Conservation (phyloP, 2,329 filamentous ascomycete genomes). For the Xylariaceae sp. region DNA sequence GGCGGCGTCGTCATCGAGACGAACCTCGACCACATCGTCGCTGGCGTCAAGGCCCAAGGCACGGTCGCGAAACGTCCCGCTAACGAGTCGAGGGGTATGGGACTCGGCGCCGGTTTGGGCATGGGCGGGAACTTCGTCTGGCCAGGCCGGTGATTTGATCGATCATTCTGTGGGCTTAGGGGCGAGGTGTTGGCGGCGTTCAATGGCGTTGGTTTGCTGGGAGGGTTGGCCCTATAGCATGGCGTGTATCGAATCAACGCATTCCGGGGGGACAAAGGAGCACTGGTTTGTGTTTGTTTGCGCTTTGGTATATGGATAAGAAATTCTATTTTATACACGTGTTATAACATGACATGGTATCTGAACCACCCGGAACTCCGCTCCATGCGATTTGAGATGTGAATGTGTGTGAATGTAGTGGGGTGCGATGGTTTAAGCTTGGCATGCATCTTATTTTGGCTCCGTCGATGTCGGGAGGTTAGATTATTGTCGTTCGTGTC, state of each 20-base stretch:
- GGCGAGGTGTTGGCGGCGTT: conserved; percentile 16
- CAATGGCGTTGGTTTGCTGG: conserved; percentile 13
- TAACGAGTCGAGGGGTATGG: conserved; percentile 55
- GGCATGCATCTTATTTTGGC: conserved; percentile 14
- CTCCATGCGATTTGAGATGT: conserved; percentile 24
- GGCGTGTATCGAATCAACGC: conserved; percentile 2
- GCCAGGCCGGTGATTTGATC: conserved; percentile 32
- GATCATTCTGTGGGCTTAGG: conserved; percentile 9
- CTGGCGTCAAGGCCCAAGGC: conserved; percentile 73
- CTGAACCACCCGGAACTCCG: conserved; percentile 28
- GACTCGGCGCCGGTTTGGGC: conserved; percentile 45
- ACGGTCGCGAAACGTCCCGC: conserved; percentile 73
- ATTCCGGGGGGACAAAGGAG: conserved; percentile 11
- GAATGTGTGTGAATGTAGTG: conserved; percentile 3
- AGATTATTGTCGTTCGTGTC: conserved; percentile 21
- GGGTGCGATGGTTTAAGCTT: conserved; percentile 4
- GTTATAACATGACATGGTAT: conserved; percentile 22
- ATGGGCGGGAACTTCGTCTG: conserved; percentile 57
- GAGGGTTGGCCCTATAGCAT: background rate
- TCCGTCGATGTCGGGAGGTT: conserved; percentile 16
- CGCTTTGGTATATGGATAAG: conserved; percentile 10
- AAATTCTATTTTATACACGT: conserved; percentile 10
- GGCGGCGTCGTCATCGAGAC: conserved; percentile 94
- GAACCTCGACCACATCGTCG: conserved; percentile 78
- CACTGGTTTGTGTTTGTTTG: conserved; percentile 6